Evolutionary conservation across 1,139 yeast species (phyloP).

Genomic region (Barnettozyma hawaiiensis): DNA sequence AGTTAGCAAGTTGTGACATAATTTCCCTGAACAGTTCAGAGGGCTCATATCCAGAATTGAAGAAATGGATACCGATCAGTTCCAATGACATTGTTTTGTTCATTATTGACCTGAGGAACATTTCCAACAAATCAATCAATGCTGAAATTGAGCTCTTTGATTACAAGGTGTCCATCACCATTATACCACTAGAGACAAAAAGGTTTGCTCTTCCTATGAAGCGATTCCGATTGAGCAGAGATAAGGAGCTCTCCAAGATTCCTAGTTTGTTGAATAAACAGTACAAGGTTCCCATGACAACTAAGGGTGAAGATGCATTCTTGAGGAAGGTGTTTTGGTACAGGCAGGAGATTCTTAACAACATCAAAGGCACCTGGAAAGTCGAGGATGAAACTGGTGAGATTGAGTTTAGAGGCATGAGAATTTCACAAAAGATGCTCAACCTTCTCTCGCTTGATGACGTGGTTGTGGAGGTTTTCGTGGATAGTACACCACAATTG

Average conservation of each 20-base stretch:
- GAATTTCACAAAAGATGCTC: constrained; percentile 51
- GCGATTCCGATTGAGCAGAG: constrained; percentile 39
- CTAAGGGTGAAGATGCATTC: constrained; percentile 44
- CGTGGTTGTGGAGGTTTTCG: constrained; percentile 35
- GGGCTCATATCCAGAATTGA: constrained; percentile 16
- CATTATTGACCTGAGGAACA: constrained; percentile 63
- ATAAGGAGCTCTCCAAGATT: constrained; percentile 47
- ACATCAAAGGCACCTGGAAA: constrained; percentile 62
- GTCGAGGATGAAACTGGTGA: constrained; percentile 39
- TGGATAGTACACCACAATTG: constrained; percentile 24
- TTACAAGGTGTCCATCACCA: constrained; percentile 37
- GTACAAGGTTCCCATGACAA: constrained; percentile 55
- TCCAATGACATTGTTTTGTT: constrained; percentile 54
- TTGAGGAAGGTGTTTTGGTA: constrained; percentile 77
- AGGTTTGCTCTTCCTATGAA: constrained; percentile 68
- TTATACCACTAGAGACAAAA: constrained; percentile 38
- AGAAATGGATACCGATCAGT: constrained; percentile 17
- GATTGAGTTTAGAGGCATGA: constrained; percentile 60
- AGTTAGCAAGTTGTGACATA: constrained; percentile 68
- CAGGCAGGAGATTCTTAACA: constrained; percentile 54
- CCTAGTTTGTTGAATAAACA: constrained; percentile 76
- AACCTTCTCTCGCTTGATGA: constrained; percentile 44
- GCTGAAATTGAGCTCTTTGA: constrained; percentile 31
- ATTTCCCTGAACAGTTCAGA: constrained; percentile 40
- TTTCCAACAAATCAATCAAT: constrained; percentile 50